Evolutionary conservation across 2,329 filamentous ascomycete species (phyloP).

Genomic region (Laburnicola sp.): DNA sequence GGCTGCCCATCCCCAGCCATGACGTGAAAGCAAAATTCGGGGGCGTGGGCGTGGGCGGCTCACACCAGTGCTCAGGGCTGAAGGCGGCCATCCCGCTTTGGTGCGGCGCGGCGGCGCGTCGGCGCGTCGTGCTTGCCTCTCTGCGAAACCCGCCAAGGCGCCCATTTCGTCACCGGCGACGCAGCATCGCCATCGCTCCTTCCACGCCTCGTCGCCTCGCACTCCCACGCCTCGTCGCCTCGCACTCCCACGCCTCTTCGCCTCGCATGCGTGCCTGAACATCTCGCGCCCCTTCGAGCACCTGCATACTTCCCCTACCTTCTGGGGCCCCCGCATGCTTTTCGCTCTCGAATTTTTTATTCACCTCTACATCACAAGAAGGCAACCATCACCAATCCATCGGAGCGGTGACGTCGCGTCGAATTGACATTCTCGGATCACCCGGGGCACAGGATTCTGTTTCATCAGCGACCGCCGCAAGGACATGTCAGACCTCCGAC

Average conservation of each 20-base stretch:
- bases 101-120: slow-evolving; percentile 11
- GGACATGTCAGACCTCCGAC: slow-evolving; percentile 9
- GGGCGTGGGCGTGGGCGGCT: slow-evolving; percentile 15
- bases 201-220: too few relatives aligned
- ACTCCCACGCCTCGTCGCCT: too few relatives aligned
- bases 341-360: slow-evolving; percentile 6
- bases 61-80: slow-evolving; percentile 24
- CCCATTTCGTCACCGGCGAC: slow-evolving; percentile 34
- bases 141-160: slow-evolving; percentile 22
- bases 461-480: slow-evolving; percentile 1
- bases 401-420: slow-evolving; percentile 2
- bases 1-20: slow-evolving; percentile 15
- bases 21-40: slow-evolving; percentile 9
- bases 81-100: too few relatives aligned
- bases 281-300: slow-evolving; percentile 21
- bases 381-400: not conserved
- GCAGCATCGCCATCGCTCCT: slow-evolving; percentile 31
- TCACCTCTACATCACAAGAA: slow-evolving; percentile 1
- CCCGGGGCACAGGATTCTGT: not conserved
- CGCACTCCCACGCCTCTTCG: too few relatives aligned
- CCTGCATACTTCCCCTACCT: slow-evolving; percentile 26
- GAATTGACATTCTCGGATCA: not conserved
- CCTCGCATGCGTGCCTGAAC: slow-evolving; percentile 19
- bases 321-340: not conserved
- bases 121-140: slow-evolving; percentile 1